These are phyloP conservation scores for Dovyalis caffra DNA, from an alignment of 345 rosid genomes.

Conservation along the genomic window DNA sequence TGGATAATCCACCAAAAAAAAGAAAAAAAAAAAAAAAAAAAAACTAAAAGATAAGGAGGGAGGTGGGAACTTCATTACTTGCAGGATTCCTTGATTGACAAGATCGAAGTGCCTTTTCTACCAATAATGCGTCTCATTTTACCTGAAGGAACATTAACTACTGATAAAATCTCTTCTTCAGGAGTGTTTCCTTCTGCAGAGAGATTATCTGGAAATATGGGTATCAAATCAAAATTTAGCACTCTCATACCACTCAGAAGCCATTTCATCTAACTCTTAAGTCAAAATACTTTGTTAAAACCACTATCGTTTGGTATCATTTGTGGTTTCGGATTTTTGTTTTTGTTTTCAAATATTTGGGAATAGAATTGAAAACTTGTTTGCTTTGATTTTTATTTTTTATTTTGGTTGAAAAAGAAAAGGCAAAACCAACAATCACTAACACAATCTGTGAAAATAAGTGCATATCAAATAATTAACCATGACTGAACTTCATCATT, in stretches of 20 bases:
- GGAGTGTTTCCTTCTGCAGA: not conserved
- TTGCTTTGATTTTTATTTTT: too few species aligned
- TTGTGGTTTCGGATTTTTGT: too few species aligned
- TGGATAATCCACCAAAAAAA: not conserved
- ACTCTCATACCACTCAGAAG: not conserved
- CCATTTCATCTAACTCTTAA: too few species aligned
- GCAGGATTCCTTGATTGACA: slow-evolving; percentile 1
- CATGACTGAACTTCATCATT: too few species aligned
- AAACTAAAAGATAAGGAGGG: not conserved
- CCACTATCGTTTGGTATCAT: too few species aligned
- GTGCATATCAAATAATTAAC: too few species aligned
- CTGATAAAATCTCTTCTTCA: not conserved
- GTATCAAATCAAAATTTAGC: not conserved
- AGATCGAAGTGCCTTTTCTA: not conserved
- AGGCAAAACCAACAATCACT: too few species aligned
- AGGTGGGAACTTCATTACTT: not conserved
- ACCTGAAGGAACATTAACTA: not conserved
- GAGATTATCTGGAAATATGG: not conserved
- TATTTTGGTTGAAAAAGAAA: too few species aligned
- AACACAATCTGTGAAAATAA: too few species aligned
- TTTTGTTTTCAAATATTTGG: too few species aligned
- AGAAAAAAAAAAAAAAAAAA: not conserved
- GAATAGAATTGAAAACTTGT: too few species aligned
- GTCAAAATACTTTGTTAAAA: too few species aligned
- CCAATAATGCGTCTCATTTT: not conserved